Conservation (phyloP, 1,139 yeast species). For the Taiozyma sp. region DNA sequence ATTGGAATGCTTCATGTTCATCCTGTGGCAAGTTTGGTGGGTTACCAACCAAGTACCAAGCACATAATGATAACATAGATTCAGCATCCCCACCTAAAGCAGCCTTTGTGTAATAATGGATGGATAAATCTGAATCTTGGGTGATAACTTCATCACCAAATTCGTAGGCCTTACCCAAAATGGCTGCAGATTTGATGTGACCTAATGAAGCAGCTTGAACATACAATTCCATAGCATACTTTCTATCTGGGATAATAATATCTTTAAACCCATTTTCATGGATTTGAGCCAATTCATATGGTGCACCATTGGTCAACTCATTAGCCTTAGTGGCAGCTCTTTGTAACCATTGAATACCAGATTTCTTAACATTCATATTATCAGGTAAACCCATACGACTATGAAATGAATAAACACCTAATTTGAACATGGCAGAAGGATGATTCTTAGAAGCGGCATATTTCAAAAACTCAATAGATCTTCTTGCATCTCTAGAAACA, state of each 20-base stretch:
- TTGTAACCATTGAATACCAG: conserved; percentile 90
- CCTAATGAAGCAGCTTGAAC: conserved; percentile 89
- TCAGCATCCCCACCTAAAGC: conserved; percentile 84
- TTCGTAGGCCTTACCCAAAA: conserved; percentile 82
- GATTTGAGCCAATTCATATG: conserved; percentile 84
- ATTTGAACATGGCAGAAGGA: conserved; percentile 91
- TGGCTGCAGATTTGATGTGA: conserved; percentile 72
- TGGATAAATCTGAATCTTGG: conserved; percentile 77
- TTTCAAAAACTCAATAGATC: conserved; percentile 76
- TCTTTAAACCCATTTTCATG: conserved; percentile 83
- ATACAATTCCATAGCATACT: conserved; percentile 81
- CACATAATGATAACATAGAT: conserved; percentile 91
- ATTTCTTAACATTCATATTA: conserved; percentile 65
- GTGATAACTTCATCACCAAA: conserved; percentile 71
- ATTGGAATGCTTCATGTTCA: conserved; percentile 83
- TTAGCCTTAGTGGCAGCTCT: conserved; percentile 83
- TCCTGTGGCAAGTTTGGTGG: conserved; percentile 77
- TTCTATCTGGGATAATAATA: conserved; percentile 75
- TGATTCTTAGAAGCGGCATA: conserved; percentile 90
- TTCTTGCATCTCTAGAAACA: conserved; percentile 80
- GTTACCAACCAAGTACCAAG: conserved; percentile 93
- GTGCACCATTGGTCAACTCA: conserved; percentile 86
- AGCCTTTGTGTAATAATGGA: conserved; percentile 90
- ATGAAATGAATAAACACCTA: conserved; percentile 82
- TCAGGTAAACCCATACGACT: conserved; percentile 77